A percentile compares a stretch with the other conserved stretches of the same genome.
Evolutionary conservation across 495 filamentous ascomycete genomes (phyloP).

Genomic region (Parachaetomium inaequale): DNA sequence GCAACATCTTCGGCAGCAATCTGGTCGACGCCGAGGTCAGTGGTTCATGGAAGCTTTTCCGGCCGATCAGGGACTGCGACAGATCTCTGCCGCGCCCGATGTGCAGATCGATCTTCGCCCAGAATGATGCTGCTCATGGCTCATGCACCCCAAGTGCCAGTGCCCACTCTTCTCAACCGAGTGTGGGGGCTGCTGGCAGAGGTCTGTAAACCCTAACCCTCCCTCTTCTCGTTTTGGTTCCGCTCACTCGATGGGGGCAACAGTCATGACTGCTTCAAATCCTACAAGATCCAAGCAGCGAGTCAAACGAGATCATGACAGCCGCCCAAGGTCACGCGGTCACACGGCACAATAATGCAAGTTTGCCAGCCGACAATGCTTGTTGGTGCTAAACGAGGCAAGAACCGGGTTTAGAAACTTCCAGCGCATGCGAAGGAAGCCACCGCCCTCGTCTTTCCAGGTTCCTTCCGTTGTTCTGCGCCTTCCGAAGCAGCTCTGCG

Average conservation of each 20-base stretch:
- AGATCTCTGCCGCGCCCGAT: background rate
- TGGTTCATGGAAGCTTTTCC: background rate
- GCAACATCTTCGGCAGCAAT: background rate
- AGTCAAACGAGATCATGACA: background rate
- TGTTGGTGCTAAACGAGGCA: background rate
- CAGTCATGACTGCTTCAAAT: too few relatives aligned
- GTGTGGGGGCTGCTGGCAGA: too few relatives aligned
- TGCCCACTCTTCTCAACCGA: background rate
- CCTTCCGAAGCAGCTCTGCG: background rate
- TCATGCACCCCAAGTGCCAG: too few relatives aligned
- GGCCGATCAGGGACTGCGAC: background rate
- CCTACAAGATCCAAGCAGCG: too few relatives aligned
- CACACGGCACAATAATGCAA: background rate
- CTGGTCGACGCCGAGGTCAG: too few relatives aligned
- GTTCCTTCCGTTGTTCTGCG: background rate
- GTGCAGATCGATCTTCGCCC: conserved; percentile 1
- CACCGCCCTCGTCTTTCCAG: background rate
- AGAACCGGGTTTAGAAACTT: background rate
- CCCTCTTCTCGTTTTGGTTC: background rate
- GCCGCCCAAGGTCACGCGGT: background rate
- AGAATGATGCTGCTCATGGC: too few relatives aligned
- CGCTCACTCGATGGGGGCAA: too few relatives aligned
- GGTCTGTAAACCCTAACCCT: background rate
- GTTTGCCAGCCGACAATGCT: background rate
- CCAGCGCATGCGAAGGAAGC: conserved; percentile 1